A percentile compares a stretch with the other conserved stretches of the same genome.
Conservation (phyloP, 345 rosid genomes). For the rapeseed (Brassica napus) region Da-Ae NC_063441.1:9004001-9004500, state of each 20-base stretch:
- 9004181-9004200: neutral
- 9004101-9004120: neutral
- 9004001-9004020: neutral
- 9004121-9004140: neutral
- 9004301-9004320: neutral
- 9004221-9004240: neutral
- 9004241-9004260: neutral
- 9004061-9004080: neutral
- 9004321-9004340: neutral
- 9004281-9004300: neutral
- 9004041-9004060: neutral
- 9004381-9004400: neutral
- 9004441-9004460: neutral
- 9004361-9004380: neutral
- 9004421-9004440: neutral
- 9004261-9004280: neutral
- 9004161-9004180: neutral
- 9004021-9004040: neutral
- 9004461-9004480: no score
- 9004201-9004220: neutral
- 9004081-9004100: neutral
- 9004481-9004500: no score
- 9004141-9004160: neutral
- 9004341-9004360: neutral
- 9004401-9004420: no score